These are phyloP conservation scores for Pinus tabuliformis DNA, from an alignment of 75 land plant genomes.

Conservation along the genomic window DNA sequence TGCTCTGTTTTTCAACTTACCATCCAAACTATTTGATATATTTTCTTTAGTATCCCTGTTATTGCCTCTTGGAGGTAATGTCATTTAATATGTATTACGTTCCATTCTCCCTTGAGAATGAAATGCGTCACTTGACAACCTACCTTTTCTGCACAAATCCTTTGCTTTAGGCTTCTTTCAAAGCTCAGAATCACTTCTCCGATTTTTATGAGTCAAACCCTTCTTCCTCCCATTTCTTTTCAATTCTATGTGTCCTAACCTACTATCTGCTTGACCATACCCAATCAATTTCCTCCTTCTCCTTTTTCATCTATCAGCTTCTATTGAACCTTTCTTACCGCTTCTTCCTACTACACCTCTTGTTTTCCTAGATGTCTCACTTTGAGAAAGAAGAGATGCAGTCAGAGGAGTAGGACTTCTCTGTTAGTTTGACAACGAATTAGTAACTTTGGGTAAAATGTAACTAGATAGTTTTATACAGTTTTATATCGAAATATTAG, in stretches of 20 bases:
- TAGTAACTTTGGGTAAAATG: too few relatives aligned
- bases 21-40: neutral
- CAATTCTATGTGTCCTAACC: neutral
- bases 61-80: neutral
- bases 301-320: constrained; percentile 14
- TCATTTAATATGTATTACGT: neutral
- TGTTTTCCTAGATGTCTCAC: constrained; percentile 10
- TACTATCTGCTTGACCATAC: constrained; percentile 14
- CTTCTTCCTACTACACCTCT: constrained; percentile 13
- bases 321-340: constrained; percentile 6
- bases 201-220: neutral
- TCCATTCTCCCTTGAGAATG: neutral
- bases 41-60: neutral
- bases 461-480: too few relatives aligned
- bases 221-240: constrained; percentile 6
- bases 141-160: neutral
- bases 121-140: neutral
- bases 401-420: too few relatives aligned
- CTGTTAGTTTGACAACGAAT: too few relatives aligned
- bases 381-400: constrained; percentile 22
- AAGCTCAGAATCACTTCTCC: constrained; percentile 13
- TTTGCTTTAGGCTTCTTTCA: neutral
- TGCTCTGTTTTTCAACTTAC: neutral
- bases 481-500: too few relatives aligned
- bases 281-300: constrained; percentile 24